These are phyloP conservation scores for Helianthus annuus DNA, from an alignment of 129 eudicot species.

Conservation along the genomic window DNA sequence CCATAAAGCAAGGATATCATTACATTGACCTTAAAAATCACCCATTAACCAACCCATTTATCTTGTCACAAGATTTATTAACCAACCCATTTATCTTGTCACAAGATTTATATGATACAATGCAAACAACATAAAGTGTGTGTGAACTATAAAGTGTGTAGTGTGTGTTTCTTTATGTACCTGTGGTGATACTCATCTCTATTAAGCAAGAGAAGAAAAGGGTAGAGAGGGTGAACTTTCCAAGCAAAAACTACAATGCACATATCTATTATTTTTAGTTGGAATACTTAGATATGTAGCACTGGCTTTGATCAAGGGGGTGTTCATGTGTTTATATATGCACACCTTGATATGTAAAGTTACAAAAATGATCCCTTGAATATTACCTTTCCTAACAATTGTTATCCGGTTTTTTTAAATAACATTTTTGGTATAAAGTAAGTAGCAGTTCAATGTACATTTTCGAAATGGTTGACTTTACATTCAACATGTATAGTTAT, in stretches of 20 bases:
- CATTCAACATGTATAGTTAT: not conserved
- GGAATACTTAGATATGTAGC: constrained; percentile 1
- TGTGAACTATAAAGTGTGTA: no score
- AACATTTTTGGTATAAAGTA: not conserved
- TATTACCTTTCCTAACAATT: constrained; percentile 9
- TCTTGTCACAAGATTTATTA: no score
- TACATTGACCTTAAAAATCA: no score
- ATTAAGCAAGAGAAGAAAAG: constrained; percentile 76
- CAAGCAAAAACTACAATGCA: constrained; percentile 76
- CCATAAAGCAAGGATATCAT: no score
- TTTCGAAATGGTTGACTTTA: not conserved
- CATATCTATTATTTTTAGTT: constrained; percentile 30
- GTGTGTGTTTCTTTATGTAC: constrained; percentile 27
- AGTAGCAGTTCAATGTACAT: not conserved
- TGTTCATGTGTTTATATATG: constrained; percentile 33
- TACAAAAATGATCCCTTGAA: constrained; percentile 30
- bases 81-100: no score
- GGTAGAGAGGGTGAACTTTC: constrained; percentile 73
- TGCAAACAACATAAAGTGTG: not conserved
- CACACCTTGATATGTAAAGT: constrained; percentile 12
- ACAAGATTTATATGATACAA: not conserved
- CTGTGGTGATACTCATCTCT: constrained; percentile 84
- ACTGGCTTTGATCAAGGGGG: constrained; percentile 21
- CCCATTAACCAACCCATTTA: no score
- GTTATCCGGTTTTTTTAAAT: not conserved